These are phyloP conservation scores for Whalleya microplaca DNA, from an alignment of 2,329 filamentous ascomycete species.

Conservation along the genomic window DNA sequence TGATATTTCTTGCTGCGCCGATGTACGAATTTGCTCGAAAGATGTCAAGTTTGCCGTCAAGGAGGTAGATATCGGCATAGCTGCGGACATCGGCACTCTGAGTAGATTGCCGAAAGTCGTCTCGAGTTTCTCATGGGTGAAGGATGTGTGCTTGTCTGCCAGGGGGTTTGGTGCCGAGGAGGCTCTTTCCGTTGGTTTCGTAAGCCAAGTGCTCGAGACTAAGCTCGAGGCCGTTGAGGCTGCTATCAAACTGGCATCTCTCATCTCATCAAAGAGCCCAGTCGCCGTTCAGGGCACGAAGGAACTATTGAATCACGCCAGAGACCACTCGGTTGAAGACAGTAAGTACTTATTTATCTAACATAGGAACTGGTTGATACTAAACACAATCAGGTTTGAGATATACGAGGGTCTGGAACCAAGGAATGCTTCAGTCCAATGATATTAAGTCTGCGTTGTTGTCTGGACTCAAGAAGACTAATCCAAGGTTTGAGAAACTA, in stretches of 20 bases:
- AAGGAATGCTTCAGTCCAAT: constrained; percentile 76
- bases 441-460: constrained; percentile 77
- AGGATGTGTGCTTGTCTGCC: constrained; percentile 75
- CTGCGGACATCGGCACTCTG: constrained; percentile 78
- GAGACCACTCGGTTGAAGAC: constrained; percentile 77
- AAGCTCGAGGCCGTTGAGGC: constrained; percentile 35
- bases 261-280: constrained; percentile 81
- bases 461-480: constrained; percentile 77
- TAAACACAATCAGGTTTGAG: constrained; percentile 59
- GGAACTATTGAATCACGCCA: constrained; percentile 48
- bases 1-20: constrained; percentile 71
- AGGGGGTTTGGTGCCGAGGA: constrained; percentile 71
- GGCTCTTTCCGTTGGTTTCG: constrained; percentile 70
- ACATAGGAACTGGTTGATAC: constrained; percentile 4
- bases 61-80: constrained; percentile 81
- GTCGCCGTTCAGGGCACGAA: constrained; percentile 51
- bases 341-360: constrained; percentile 52
- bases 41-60: constrained; percentile 72
- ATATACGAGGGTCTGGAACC: constrained; percentile 89
- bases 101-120: constrained; percentile 74
- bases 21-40: constrained; percentile 68
- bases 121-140: constrained; percentile 74
- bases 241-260: constrained; percentile 35
- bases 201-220: constrained; percentile 64
- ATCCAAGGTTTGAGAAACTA: constrained; percentile 83